Conservation (phyloP, 768 basidiomycete genomes). For the Amanita phalloides region DNA sequence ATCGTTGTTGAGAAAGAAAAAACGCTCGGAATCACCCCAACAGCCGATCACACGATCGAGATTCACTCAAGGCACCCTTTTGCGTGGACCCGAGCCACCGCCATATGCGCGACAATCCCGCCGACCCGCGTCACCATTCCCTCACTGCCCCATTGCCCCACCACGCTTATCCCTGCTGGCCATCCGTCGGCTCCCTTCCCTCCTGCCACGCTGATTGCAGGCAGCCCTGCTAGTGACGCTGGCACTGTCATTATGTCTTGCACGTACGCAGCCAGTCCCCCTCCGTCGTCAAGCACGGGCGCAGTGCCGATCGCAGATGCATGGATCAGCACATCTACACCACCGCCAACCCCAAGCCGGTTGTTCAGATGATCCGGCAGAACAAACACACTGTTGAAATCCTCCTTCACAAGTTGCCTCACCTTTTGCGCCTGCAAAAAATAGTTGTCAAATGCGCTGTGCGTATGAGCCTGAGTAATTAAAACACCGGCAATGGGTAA, state of each 20-base stretch:
- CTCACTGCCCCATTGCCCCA: slow-evolving; percentile 84
- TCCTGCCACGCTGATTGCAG: slow-evolving; percentile 65
- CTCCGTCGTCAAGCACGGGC: slow-evolving; percentile 33
- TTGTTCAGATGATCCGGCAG: slow-evolving; percentile 34
- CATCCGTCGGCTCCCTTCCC: slow-evolving; percentile 15
- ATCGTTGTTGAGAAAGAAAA: slow-evolving; percentile 21
- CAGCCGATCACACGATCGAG: slow-evolving; percentile 17
- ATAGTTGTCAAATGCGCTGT: slow-evolving; percentile 94
- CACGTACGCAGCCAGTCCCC: slow-evolving; percentile 51
- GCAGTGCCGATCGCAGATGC: slow-evolving; percentile 85
- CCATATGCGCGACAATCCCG: slow-evolving; percentile 20
- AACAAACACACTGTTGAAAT: slow-evolving; percentile 65
- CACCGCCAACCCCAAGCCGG: slow-evolving; percentile 7
- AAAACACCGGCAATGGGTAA: slow-evolving; percentile 5
- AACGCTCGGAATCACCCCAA: slow-evolving; percentile 1
- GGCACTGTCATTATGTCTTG: slow-evolving; percentile 92
- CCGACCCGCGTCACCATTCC: slow-evolving; percentile 47
- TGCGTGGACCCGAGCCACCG: not conserved
- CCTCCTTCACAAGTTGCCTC: slow-evolving; percentile 55
- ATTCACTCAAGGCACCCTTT: slow-evolving; percentile 8
- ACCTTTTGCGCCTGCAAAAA: slow-evolving; percentile 88
- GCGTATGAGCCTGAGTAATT: not conserved
- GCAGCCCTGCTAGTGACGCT: slow-evolving; percentile 82
- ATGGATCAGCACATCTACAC: slow-evolving; percentile 78
- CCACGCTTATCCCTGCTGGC: slow-evolving; percentile 40